These are phyloP conservation scores for Aurinia saxatilis DNA, from an alignment of 345 rosid species.

Conservation along the genomic window DNA sequence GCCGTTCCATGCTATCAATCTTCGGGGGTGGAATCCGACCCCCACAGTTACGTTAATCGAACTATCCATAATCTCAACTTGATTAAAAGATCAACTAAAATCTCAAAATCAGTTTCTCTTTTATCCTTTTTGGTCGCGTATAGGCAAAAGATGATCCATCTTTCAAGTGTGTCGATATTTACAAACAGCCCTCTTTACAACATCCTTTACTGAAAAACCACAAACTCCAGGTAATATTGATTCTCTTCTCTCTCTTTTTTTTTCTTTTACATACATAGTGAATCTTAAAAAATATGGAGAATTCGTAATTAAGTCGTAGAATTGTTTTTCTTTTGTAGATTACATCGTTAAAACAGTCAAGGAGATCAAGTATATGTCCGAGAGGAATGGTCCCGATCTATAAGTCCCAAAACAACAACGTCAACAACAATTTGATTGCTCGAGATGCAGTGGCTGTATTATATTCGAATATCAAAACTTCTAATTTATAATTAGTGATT, in stretches of 20 bases:
- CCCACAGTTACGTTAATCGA: too few species aligned
- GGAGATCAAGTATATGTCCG: not conserved
- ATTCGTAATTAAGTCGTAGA: not conserved
- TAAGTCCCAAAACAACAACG: not conserved
- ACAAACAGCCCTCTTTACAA: not conserved
- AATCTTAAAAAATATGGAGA: not conserved
- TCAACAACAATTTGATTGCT: not conserved
- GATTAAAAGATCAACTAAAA: too few species aligned
- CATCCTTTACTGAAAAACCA: not conserved
- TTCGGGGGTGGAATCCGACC: too few species aligned
- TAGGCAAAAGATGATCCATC: not conserved
- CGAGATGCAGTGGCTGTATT: not conserved
- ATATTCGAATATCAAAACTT: not conserved
- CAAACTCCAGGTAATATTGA: not conserved
- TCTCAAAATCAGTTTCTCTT: too few species aligned
- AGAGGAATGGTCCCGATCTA: constrained; percentile 8
- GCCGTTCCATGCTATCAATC: too few species aligned
- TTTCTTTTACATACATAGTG: not conserved
- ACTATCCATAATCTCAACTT: too few species aligned
- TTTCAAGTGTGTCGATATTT: not conserved
- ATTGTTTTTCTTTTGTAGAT: not conserved
- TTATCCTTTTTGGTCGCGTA: not conserved
- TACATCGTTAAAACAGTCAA: not conserved
- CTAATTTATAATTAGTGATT: too few species aligned
- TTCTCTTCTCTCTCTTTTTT: not conserved